Percentiles rank a stretch among this genome's conserved stretches.
These are phyloP conservation scores for Phoenix dactylifera DNA, from an alignment of 176 grass and related monocot genomes.

Conservation along the genomic window DNA sequence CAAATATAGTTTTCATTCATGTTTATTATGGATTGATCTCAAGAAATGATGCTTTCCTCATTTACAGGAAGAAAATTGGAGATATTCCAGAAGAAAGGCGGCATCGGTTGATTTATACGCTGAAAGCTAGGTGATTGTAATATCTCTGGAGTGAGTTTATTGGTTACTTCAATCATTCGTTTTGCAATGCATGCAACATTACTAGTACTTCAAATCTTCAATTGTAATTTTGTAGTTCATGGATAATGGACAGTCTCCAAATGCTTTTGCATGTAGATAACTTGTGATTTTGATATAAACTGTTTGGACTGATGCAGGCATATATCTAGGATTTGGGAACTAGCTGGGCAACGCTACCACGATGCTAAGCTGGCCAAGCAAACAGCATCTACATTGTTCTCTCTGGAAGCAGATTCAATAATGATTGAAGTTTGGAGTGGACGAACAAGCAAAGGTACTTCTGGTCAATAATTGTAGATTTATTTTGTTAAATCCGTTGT, in stretches of 20 bases:
- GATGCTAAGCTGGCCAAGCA: constrained; percentile 23
- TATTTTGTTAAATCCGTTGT: not conserved
- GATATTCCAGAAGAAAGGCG: constrained; percentile 31
- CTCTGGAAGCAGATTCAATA: not conserved
- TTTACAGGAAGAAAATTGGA: constrained; percentile 23
- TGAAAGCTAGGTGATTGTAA: constrained; percentile 13
- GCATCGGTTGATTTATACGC: not conserved
- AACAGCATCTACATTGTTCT: constrained; percentile 14
- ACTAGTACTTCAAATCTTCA: no score
- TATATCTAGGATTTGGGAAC: constrained; percentile 19
- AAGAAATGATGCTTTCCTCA: not conserved
- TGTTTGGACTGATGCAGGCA: constrained; percentile 6
- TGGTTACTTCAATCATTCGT: no score
- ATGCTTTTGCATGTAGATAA: no score
- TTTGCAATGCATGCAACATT: no score
- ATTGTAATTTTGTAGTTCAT: no score
- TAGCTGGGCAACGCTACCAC: constrained; percentile 16
- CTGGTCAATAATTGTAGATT: not conserved
- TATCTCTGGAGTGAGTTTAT: no score
- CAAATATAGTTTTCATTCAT: not conserved
- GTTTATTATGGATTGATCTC: not conserved
- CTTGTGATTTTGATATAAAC: not conserved
- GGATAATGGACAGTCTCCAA: no score
- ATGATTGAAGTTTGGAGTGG: constrained; percentile 16
- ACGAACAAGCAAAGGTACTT: constrained; percentile 19